Percentiles rank a stretch among this genome's conserved stretches.
Evolutionary conservation across 2,329 filamentous ascomycete genomes (phyloP).

Genomic region (Colletotrichum acutatum): DNA sequence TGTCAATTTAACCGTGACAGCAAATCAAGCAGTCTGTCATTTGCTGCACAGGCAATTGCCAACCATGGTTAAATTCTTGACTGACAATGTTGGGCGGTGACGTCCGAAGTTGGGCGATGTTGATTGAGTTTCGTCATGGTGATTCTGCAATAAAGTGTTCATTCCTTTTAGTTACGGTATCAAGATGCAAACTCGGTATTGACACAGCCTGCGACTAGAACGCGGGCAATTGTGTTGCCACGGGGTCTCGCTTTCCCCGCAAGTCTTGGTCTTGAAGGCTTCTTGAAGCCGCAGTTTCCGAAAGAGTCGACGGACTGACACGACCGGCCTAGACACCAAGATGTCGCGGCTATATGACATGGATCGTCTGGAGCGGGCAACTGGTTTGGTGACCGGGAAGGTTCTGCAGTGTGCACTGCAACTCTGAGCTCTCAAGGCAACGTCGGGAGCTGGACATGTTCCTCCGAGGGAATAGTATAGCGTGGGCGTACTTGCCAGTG

Average conservation of each 20-base stretch:
- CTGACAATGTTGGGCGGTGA: background rate
- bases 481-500: background rate
- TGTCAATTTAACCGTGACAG: slow-evolving; percentile 29
- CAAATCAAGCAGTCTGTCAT: slow-evolving; percentile 9
- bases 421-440: slow-evolving; percentile 5
- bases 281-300: slow-evolving; percentile 20
- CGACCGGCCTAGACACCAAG: background rate
- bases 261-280: background rate
- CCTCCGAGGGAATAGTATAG: slow-evolving; percentile 4
- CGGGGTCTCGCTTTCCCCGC: slow-evolving; percentile 1
- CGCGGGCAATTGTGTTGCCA: background rate
- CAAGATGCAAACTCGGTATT: background rate
- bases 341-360: slow-evolving; percentile 18
- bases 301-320: slow-evolving; percentile 2
- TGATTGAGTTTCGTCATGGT: background rate
- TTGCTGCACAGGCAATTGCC: background rate
- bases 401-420: background rate
- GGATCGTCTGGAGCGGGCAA: background rate
- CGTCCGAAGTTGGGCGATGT: background rate
- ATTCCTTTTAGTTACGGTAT: background rate
- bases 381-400: background rate
- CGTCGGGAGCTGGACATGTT: slow-evolving; percentile 11
- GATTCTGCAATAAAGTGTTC: background rate
- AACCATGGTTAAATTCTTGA: background rate
- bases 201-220: background rate